phyloP scores from a whole-genome alignment of 495 filamentous ascomycete genomes.

The Aspergillus wentii region DNA sequence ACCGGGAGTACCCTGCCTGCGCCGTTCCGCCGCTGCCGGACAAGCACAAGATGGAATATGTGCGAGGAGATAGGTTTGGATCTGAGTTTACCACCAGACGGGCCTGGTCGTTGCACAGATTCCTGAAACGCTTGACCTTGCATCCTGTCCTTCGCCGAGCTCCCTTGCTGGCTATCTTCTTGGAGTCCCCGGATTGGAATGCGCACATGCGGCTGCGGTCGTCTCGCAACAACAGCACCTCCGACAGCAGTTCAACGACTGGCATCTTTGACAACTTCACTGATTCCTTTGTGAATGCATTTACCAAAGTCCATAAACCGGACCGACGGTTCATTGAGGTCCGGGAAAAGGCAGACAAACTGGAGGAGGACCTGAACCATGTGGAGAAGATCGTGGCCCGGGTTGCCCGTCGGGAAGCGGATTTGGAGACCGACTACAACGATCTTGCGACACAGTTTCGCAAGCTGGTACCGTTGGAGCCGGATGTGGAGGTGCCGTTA shows the following conservation, averaged over 20 bases:
- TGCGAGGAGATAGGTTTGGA: slow-evolving; percentile 91
- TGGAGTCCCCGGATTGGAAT: slow-evolving; percentile 94
- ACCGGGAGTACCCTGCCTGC: slow-evolving; percentile 79
- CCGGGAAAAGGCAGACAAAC: slow-evolving; percentile 85
- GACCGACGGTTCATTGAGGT: slow-evolving; percentile 94
- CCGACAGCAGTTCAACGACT: slow-evolving; percentile 46
- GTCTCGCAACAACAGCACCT: slow-evolving; percentile 54
- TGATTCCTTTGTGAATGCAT: slow-evolving; percentile 96
- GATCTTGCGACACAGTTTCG: slow-evolving; percentile 92
- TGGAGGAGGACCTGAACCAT: slow-evolving; percentile 89
- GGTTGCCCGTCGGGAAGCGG: slow-evolving; percentile 80
- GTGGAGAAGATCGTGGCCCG: slow-evolving; percentile 91
- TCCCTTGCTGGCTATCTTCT: slow-evolving; percentile 75
- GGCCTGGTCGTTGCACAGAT: slow-evolving; percentile 86
- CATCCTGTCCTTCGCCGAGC: slow-evolving; percentile 89
- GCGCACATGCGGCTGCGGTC: slow-evolving; percentile 80
- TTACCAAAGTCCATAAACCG: slow-evolving; percentile 91
- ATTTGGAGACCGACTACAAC: slow-evolving; percentile 82
- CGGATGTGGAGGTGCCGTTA: slow-evolving; percentile 73
- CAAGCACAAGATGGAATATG: slow-evolving; percentile 98
- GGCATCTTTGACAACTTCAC: slow-evolving; percentile 91
- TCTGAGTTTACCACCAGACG: slow-evolving; percentile 88
- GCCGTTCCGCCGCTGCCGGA: slow-evolving; percentile 94
- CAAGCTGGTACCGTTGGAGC: slow-evolving; percentile 84
- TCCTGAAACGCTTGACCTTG: slow-evolving; percentile 78